Conservation (phyloP, 768 basidiomycete genomes). For the Lactarius psammicola region DNA sequence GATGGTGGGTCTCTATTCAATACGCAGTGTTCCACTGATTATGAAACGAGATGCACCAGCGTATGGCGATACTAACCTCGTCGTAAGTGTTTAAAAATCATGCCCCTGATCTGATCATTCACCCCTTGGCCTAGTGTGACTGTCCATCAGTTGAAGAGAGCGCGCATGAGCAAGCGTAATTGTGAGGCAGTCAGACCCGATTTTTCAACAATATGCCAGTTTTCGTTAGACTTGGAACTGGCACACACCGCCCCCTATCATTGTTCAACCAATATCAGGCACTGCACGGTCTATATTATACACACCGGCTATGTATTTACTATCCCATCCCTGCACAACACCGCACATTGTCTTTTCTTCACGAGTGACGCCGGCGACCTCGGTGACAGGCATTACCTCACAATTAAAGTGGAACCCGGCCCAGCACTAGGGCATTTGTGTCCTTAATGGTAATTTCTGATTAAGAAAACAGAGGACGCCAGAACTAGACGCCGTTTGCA, state of each 20-base stretch:
- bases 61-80: conserved; percentile 88
- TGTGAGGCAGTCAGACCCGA: conserved; percentile 15
- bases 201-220: conserved; percentile 30
- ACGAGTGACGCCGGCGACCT: no score
- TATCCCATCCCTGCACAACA: conserved; percentile 7
- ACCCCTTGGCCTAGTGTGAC: conserved; percentile 58
- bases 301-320: conserved; percentile 32
- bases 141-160: conserved; percentile 84
- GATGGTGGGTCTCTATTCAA: conserved; percentile 63
- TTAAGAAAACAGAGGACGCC: not conserved
- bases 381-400: not conserved
- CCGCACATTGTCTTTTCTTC: not conserved
- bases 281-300: conserved; percentile 5
- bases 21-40: not conserved
- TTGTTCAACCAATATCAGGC: conserved; percentile 65
- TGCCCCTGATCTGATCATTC: not conserved
- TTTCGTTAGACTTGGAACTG: conserved; percentile 56
- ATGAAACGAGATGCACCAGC: conserved; percentile 46
- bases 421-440: not conserved
- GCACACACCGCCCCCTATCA: conserved; percentile 30
- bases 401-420: not conserved
- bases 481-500: not conserved
- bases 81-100: conserved; percentile 51
- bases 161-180: conserved; percentile 40
- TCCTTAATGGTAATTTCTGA: not conserved